A percentile compares a stretch with the other conserved stretches of the same genome.
phyloP scores from a whole-genome alignment of 106 monocot species.

The Xerophyta viscosa region DNA sequence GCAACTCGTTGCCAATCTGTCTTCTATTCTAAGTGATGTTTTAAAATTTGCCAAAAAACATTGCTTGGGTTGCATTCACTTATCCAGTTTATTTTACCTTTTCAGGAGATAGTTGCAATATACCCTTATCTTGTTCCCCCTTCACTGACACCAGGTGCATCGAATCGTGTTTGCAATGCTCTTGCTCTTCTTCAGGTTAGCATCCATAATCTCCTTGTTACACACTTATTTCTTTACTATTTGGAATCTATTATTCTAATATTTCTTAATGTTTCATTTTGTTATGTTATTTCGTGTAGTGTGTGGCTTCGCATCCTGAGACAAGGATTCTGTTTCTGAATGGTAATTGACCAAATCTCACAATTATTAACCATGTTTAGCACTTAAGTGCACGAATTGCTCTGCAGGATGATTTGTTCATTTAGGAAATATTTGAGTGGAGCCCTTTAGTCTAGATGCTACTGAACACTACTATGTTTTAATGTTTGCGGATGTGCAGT shows the following conservation, averaged over 20 bases:
- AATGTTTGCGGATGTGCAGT: too few species aligned
- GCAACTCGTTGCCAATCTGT: too few species aligned
- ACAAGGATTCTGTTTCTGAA: constrained; percentile 72
- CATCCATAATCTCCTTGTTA: background rate
- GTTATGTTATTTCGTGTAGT: constrained; percentile 27
- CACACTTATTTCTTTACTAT: background rate
- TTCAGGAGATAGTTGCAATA: constrained; percentile 93
- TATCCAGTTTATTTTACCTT: background rate
- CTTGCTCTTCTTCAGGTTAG: constrained; percentile 98
- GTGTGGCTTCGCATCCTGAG: constrained; percentile 77
- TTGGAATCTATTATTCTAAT: background rate
- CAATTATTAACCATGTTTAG: background rate
- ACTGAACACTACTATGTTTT: too few species aligned
- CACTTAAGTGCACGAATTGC: too few species aligned
- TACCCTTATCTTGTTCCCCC: constrained; percentile 94
- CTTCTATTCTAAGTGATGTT: too few species aligned
- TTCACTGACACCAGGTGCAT: constrained; percentile 83
- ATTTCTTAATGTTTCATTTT: background rate
- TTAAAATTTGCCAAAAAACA: too few species aligned
- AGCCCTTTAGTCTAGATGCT: too few species aligned
- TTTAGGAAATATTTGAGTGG: too few species aligned
- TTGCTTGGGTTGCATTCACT: constrained; percentile 4
- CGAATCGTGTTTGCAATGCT: constrained; percentile 98
- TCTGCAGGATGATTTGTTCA: too few species aligned
- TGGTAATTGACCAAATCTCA: constrained; percentile 22